Evolutionary conservation across 75 land plant genomes (phyloP).

Genomic region (Sequoia sempervirens): DNA sequence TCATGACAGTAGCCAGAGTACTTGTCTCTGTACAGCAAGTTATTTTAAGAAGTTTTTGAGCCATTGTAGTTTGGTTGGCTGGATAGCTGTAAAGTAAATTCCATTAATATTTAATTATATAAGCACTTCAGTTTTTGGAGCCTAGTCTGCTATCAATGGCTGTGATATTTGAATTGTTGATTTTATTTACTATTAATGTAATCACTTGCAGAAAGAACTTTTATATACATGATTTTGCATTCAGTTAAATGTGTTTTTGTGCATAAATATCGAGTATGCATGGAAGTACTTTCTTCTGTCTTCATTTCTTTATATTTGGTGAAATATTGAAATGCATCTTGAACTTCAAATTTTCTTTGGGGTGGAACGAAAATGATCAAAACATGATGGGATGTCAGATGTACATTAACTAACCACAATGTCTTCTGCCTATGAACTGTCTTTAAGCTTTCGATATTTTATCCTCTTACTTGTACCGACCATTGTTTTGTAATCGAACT

Average conservation of each 20-base stretch:
- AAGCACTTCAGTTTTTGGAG: neutral
- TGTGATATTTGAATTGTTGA: neutral
- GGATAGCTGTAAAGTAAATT: neutral
- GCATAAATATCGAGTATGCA: neutral
- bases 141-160: neutral
- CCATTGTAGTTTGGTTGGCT: neutral
- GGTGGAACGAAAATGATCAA: neutral
- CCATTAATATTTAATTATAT: neutral
- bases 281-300: neutral
- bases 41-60: neutral
- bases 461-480: neutral
- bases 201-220: neutral
- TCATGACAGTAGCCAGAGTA: neutral
- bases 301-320: too few relatives aligned
- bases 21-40: slow-evolving; percentile 1
- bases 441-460: too few relatives aligned
- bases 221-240: neutral
- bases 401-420: neutral
- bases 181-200: neutral
- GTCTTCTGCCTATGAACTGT: neutral
- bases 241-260: neutral
- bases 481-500: too few relatives aligned
- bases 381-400: neutral
- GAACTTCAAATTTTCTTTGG: neutral
- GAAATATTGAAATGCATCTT: neutral